Evolutionary conservation across 2,329 filamentous ascomycete species (phyloP).

Genomic region (Elsinoe ampelina): DNA sequence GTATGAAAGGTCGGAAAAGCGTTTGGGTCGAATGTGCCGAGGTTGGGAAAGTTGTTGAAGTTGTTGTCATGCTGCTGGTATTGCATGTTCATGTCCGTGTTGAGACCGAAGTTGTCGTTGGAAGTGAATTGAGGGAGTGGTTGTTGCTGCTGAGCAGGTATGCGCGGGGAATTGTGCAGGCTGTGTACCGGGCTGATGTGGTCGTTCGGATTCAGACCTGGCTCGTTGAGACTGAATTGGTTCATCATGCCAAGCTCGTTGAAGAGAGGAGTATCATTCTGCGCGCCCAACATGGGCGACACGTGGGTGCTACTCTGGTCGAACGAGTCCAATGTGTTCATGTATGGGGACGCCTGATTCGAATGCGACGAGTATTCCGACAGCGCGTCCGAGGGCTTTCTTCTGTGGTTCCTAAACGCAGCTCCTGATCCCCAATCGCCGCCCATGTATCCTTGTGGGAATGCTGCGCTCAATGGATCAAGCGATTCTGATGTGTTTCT

Average conservation of each 20-base stretch:
- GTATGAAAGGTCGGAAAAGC: conserved; percentile 3
- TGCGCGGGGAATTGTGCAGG: conserved; percentile 58
- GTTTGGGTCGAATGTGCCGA: conserved; percentile 38
- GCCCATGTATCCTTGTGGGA: conserved; percentile 35
- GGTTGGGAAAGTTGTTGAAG: conserved; percentile 31
- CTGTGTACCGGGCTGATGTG: conserved; percentile 56
- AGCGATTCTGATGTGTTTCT: conserved; percentile 47
- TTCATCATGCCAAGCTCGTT: conserved; percentile 64
- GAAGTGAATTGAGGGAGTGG: conserved; percentile 42
- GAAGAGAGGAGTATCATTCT: conserved; percentile 62
- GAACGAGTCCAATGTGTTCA: conserved; percentile 69
- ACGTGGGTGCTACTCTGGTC: conserved; percentile 58
- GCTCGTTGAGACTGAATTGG: conserved; percentile 70
- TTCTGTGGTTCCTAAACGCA: conserved; percentile 69
- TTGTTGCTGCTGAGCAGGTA: conserved; percentile 50
- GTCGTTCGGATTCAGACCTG: conserved; percentile 36
- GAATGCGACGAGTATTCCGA: conserved; percentile 73
- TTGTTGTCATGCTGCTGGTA: conserved; percentile 39
- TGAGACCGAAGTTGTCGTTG: conserved; percentile 37
- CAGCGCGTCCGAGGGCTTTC: conserved; percentile 73
- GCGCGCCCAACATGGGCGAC: conserved; percentile 69
- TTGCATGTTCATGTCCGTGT: conserved; percentile 38
- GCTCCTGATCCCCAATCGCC: conserved; percentile 51
- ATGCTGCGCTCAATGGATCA: conserved; percentile 52
- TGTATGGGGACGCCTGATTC: conserved; percentile 71